These are phyloP conservation scores for Dissophora ornata DNA, from an alignment of 192 early-diverging fungal species.

Conservation along the genomic window DNA sequence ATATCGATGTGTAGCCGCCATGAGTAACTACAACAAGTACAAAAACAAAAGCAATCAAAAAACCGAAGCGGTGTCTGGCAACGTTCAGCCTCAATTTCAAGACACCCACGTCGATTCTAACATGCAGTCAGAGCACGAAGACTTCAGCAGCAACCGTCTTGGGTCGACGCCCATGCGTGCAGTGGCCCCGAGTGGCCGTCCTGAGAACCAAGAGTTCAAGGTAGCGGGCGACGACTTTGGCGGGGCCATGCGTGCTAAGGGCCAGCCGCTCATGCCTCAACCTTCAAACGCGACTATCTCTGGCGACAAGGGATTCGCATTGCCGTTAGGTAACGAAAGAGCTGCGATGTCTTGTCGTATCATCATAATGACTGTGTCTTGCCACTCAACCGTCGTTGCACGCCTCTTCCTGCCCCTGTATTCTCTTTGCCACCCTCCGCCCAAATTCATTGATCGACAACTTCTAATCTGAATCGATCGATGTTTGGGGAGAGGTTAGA, in stretches of 20 bases:
- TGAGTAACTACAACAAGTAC: slow-evolving; percentile 3
- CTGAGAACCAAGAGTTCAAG: slow-evolving; percentile 28
- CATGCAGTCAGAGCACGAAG: slow-evolving; percentile 22
- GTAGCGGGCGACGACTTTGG: slow-evolving; percentile 18
- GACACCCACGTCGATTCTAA: slow-evolving; percentile 13
- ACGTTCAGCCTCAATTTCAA: neutral
- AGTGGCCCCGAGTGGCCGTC: slow-evolving; percentile 4
- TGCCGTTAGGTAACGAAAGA: too few relatives aligned
- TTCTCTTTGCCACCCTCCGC: too few relatives aligned
- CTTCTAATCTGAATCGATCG: too few relatives aligned
- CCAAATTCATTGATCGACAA: too few relatives aligned
- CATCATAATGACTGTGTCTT: too few relatives aligned
- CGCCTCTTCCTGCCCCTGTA: too few relatives aligned
- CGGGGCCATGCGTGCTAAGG: slow-evolving; percentile 13
- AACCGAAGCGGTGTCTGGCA: neutral
- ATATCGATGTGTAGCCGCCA: too few relatives aligned
- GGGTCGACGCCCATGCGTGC: slow-evolving; percentile 14
- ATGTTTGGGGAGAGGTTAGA: too few relatives aligned
- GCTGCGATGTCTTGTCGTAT: too few relatives aligned
- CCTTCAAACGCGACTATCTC: too few relatives aligned
- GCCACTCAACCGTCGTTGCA: too few relatives aligned
- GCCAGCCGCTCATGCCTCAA: slow-evolving; percentile 14
- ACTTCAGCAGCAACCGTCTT: neutral
- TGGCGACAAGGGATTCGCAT: too few relatives aligned
- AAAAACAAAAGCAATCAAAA: slow-evolving; percentile 6